A percentile compares a stretch with the other conserved stretches of the same genome.
These are phyloP conservation scores for Xylaria sp. DNA, from an alignment of 2,329 filamentous ascomycete species.

Conservation along the genomic window DNA sequence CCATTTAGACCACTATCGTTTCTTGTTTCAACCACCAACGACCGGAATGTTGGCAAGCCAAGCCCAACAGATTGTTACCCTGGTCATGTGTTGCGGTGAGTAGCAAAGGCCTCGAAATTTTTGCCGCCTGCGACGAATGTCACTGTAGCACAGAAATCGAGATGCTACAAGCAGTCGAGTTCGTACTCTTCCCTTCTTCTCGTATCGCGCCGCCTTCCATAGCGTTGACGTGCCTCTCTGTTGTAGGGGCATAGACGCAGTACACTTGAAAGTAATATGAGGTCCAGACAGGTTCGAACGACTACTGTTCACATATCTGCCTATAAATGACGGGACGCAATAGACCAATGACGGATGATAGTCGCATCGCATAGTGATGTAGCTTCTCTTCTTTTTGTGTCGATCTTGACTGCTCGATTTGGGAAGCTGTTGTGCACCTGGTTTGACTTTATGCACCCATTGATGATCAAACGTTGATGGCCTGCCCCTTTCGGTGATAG, in stretches of 20 bases:
- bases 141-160: conserved; percentile 35
- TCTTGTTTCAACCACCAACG: conserved; percentile 39
- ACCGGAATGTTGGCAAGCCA: conserved; percentile 36
- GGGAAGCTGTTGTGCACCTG: conserved; percentile 40
- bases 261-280: not conserved
- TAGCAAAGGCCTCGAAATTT: conserved; percentile 42
- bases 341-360: not conserved
- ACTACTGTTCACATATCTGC: conserved; percentile 4
- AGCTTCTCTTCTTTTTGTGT: conserved; percentile 5
- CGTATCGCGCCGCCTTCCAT: conserved; percentile 7
- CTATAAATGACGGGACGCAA: not conserved
- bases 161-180: conserved; percentile 30
- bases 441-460: conserved; percentile 51
- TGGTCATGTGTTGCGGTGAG: conserved; percentile 40
- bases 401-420: conserved; percentile 5
- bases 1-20: conserved; percentile 13
- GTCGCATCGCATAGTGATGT: not conserved
- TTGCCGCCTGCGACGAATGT: conserved; percentile 44
- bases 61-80: conserved; percentile 32
- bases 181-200: conserved; percentile 12
- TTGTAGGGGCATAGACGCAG: not conserved
- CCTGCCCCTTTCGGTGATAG: conserved; percentile 39
- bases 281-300: not conserved
- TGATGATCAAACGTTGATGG: conserved; percentile 48
- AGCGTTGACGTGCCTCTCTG: not conserved